These are phyloP conservation scores for Bryoglossum gracile DNA, from an alignment of 495 filamentous ascomycete genomes.

Conservation along the genomic window DNA sequence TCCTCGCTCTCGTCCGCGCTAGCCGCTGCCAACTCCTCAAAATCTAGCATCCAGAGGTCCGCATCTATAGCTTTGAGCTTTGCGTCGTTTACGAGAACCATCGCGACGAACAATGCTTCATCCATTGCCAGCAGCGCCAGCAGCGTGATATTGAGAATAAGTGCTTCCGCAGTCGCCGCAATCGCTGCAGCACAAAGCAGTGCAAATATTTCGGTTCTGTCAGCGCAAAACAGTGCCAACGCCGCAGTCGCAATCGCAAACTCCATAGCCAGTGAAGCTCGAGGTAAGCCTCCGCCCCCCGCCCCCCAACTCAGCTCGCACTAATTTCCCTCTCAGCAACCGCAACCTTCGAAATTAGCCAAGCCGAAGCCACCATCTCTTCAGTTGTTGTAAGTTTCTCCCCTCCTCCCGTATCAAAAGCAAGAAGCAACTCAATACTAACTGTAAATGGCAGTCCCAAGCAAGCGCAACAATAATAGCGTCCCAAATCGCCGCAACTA, in stretches of 20 bases:
- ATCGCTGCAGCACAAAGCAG: background rate
- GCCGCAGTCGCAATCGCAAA: conserved; percentile 1
- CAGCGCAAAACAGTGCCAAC: conserved; percentile 5
- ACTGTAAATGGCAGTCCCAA: background rate
- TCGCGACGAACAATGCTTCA: no score
- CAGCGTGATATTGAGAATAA: background rate
- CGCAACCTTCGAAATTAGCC: conserved; percentile 4
- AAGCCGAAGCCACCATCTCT: conserved; percentile 1
- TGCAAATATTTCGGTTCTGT: background rate
- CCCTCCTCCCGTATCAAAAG: background rate
- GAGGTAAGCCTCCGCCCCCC: background rate
- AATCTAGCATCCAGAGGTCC: background rate
- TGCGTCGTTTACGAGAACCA: conserved; percentile 1
- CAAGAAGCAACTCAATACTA: background rate
- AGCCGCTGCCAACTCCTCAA: background rate
- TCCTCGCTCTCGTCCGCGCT: background rate
- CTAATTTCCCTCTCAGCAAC: background rate
- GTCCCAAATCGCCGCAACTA: conserved; percentile 4
- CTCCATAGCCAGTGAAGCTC: background rate
- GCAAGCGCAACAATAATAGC: background rate
- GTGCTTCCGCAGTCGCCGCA: background rate
- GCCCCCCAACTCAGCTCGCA: background rate
- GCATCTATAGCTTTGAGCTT: background rate
- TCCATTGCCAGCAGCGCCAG: background rate
- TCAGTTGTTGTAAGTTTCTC: background rate